These are phyloP conservation scores for Daldinia sp. DNA, from an alignment of 2,329 filamentous ascomycete species.

Conservation along the genomic window DNA sequence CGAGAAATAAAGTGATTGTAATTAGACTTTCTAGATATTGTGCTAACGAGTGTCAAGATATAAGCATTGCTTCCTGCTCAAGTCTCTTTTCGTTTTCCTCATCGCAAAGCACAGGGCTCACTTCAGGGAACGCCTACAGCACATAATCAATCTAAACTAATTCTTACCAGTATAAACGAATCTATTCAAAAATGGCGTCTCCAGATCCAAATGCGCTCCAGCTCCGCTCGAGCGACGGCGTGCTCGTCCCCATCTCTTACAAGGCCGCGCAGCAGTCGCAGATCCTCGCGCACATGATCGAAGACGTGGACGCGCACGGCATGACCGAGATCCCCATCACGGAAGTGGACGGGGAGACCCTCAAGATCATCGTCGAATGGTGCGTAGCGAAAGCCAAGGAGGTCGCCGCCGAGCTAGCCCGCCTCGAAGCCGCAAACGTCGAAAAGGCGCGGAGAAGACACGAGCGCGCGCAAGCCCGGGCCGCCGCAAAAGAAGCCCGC, in stretches of 20 bases:
- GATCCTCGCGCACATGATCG: neutral
- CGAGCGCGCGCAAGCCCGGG: too few species aligned
- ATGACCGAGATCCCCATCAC: neutral
- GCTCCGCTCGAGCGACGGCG: neutral
- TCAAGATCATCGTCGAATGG: neutral
- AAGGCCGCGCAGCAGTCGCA: neutral
- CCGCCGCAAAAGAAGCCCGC: too few species aligned
- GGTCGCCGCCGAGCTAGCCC: neutral
- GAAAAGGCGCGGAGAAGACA: neutral
- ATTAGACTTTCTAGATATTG: neutral
- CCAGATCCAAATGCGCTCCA: neutral
- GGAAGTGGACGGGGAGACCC: neutral
- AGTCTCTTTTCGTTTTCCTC: neutral
- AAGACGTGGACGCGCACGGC: neutral
- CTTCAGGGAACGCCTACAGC: too few species aligned
- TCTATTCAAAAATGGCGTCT: neutral
- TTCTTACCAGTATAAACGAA: neutral
- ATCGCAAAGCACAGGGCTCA: neutral
- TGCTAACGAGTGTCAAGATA: neutral
- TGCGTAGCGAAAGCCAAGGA: neutral
- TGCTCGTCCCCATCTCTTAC: neutral
- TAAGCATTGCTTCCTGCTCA: neutral
- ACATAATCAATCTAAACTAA: too few species aligned
- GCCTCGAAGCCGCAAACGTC: neutral
- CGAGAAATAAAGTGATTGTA: neutral